Percentiles rank a stretch among this genome's conserved stretches.
These are phyloP conservation scores for Taphrina wiesneri DNA, from an alignment of 1,139 yeast species.

Conservation along the genomic window DNA sequence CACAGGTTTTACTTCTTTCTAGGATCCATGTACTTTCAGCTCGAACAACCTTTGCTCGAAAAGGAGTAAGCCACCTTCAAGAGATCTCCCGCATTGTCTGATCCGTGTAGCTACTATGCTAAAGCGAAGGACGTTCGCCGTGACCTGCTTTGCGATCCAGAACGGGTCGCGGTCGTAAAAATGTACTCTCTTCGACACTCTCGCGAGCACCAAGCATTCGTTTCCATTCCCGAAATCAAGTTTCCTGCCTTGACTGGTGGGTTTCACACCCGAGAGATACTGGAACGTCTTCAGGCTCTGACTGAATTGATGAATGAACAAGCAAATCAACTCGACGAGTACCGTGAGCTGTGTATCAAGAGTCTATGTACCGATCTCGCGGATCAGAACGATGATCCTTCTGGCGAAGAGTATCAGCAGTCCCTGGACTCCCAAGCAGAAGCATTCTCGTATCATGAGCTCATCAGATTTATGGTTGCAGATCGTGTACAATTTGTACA, in stretches of 20 bases:
- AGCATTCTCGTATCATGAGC: conserved; percentile 64
- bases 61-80: conserved; percentile 58
- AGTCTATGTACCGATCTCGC: conserved; percentile 54
- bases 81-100: conserved; percentile 49
- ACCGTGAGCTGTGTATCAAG: conserved; percentile 54
- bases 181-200: conserved; percentile 39
- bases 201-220: conserved; percentile 40
- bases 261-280: conserved; percentile 40
- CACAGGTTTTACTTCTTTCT: conserved; percentile 77
- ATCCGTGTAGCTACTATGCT: conserved; percentile 51
- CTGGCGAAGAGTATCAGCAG: conserved; percentile 76
- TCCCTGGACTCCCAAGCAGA: conserved; percentile 73
- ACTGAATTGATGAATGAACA: conserved; percentile 56
- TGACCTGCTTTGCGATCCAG: conserved; percentile 41
- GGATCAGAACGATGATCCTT: conserved; percentile 53
- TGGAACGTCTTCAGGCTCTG: conserved; percentile 41
- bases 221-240: conserved; percentile 41
- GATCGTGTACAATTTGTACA: conserved; percentile 58
- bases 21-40: conserved; percentile 77
- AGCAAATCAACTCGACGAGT: conserved; percentile 56
- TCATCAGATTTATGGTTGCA: conserved; percentile 56
- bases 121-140: conserved; percentile 65
- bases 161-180: conserved; percentile 41
- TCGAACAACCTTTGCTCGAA: conserved; percentile 49
- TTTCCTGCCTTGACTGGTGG: conserved; percentile 42